Conservation (phyloP, 371 early-diverging fungal species). For the Mortierella polycephala region DNA sequence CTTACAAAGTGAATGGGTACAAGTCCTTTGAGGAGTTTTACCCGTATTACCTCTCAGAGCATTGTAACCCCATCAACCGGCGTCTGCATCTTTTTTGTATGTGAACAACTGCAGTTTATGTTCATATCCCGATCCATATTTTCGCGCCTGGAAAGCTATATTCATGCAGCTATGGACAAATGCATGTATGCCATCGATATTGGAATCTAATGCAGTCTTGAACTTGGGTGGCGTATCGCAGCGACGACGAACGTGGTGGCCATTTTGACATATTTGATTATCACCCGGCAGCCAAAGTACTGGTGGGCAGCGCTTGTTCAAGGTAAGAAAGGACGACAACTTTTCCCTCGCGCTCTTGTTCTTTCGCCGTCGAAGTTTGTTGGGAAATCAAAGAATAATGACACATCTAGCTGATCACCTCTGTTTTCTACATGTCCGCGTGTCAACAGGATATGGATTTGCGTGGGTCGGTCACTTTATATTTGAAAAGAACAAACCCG, state of each 20-base stretch:
- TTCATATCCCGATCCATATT: too few relatives aligned
- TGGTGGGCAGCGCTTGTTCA: conserved; percentile 43
- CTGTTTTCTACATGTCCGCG: not conserved
- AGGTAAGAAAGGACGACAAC: conserved; percentile 8
- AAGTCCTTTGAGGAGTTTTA: conserved; percentile 68
- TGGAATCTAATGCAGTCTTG: not conserved
- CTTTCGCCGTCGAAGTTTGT: not conserved
- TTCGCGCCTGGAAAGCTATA: too few relatives aligned
- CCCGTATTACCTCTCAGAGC: conserved; percentile 77
- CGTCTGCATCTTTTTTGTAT: conserved; percentile 67
- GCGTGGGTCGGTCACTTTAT: conserved; percentile 80
- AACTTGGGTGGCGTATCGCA: not conserved
- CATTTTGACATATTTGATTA: conserved; percentile 21
- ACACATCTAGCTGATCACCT: not conserved
- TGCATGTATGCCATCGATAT: too few relatives aligned
- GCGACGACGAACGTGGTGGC: conserved; percentile 39
- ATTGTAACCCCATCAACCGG: conserved; percentile 65
- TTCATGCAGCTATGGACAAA: too few relatives aligned
- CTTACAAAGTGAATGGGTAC: conserved; percentile 62
- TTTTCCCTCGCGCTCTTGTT: not conserved
- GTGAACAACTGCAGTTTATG: not conserved
- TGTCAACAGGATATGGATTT: conserved; percentile 61
- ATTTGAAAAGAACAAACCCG: conserved; percentile 75
- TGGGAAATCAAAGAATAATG: not conserved
- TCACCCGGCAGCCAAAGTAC: conserved; percentile 26